Evolutionary conservation across 2,329 filamentous ascomycete species (phyloP), one percentile per base, ranked within the genome.

Genomic region (Aspergillus unguis): DNA sequence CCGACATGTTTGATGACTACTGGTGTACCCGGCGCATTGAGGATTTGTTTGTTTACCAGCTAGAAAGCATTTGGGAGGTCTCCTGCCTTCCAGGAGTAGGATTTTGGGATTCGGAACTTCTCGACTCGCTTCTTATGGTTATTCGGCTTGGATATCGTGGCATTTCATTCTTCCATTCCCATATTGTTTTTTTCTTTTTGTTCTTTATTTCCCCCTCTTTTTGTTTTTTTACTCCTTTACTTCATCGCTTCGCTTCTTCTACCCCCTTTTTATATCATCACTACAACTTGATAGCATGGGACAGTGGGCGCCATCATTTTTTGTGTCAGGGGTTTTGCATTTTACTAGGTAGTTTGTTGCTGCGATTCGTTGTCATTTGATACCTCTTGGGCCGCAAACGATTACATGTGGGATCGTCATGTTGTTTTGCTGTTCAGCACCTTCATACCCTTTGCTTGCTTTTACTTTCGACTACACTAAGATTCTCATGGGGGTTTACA

Each of bases 31-130:
- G 71, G 71, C 71, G 71, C 66, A 71, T 65, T 69, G 61, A 65
- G 65, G 58, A 37, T 54, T 57, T 58, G 61, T 65, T 53, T 54
- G 68, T 71, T 69, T 62, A 66, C 60, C 63, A 65, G 68, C 65
- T 71, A 70, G 63, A 72, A 63, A 71, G 70, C 70, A 71, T 71
- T 68, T 64, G 69, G 71, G 65, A 66, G 65, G 64, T 67, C 62
- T 60, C 66, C 64, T 65, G 59, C 61, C 57, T 64, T 64, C 65
- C 60, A 59, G 66, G 67, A 68, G 65, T 68, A 67, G 66, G 65
- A 63, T 65, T 59, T 59, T 54, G 64, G 61, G 60, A 58, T 63
- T 66, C 61, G 63, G 50, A 36, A 57, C 60, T 66, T 69, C 59
- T 60, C 63, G 60, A 55, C 62, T 64, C 58, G 59, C 62, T 63